These are phyloP conservation scores for Arctostaphylos glauca DNA, from an alignment of 148 eudicot species.

Conservation along the genomic window DNA sequence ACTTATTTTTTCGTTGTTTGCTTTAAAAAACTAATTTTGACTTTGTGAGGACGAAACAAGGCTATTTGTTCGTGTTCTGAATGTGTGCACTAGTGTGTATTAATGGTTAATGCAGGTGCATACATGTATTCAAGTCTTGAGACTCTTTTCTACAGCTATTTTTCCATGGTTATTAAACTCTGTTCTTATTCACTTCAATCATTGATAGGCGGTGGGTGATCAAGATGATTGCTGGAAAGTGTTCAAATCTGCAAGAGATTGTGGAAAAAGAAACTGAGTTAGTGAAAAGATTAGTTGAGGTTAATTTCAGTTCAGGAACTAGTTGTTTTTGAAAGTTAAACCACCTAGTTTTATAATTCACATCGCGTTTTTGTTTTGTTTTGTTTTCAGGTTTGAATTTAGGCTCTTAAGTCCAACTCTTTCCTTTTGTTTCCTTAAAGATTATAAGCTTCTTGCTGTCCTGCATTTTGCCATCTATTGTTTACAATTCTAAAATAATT, in stretches of 20 bases:
- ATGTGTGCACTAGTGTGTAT: background rate
- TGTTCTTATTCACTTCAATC: conserved; percentile 19
- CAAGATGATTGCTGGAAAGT: conserved; percentile 59
- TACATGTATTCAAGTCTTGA: background rate
- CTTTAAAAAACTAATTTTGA: background rate
- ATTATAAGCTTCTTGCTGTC: background rate
- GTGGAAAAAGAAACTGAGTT: conserved; percentile 74
- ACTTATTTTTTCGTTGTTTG: background rate
- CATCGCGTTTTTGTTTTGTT: background rate
- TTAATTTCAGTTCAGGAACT: conserved; percentile 45
- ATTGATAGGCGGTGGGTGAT: conserved; percentile 86
- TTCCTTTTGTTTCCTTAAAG: conserved; percentile 5
- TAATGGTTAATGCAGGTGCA: background rate
- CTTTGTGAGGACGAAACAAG: background rate
- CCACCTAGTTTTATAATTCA: conserved; percentile 39
- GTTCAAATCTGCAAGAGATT: conserved; percentile 58
- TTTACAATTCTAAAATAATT: background rate
- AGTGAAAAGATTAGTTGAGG: conserved; percentile 86
- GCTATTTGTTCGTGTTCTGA: background rate
- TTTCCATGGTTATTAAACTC: background rate
- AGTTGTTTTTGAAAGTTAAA: conserved; percentile 24
- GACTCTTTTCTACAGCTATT: background rate
- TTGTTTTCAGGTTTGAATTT: background rate
- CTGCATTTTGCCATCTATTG: background rate
- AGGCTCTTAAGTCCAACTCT: conserved; percentile 3